Conservation (phyloP, 352 stramenopile species). For the Phytophthora litchii region DNA sequence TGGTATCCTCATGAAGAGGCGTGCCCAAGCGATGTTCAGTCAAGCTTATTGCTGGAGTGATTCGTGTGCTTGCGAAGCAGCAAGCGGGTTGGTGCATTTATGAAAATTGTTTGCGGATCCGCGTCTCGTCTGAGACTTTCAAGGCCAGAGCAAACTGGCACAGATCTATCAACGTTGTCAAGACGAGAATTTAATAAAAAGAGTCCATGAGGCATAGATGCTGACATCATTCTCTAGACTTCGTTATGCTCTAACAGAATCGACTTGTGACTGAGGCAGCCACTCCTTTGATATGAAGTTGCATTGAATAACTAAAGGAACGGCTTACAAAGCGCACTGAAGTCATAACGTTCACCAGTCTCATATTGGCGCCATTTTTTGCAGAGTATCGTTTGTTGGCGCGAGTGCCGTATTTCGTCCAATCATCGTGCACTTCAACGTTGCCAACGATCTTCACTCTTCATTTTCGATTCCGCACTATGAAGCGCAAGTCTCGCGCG, state of each 20-base stretch:
- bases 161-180: not conserved
- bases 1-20: not conserved
- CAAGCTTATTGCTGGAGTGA: conserved; percentile 1
- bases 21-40: conserved; percentile 2
- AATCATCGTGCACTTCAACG: conserved; percentile 14
- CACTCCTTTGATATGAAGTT: too few relatives aligned
- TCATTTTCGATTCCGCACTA: conserved; percentile 18
- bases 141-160: not conserved
- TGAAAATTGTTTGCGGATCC: conserved; percentile 12
- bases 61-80: conserved; percentile 17
- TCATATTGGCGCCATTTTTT: conserved; percentile 15
- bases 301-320: too few relatives aligned
- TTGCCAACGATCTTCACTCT: conserved; percentile 13
- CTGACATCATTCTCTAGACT: conserved; percentile 18
- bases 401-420: conserved; percentile 3
- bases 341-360: too few relatives aligned
- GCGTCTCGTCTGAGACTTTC: not conserved
- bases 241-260: too few relatives aligned
- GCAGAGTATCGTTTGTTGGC: conserved; percentile 12
- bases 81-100: conserved; percentile 22
- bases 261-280: too few relatives aligned
- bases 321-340: too few relatives aligned
- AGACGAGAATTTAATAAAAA: conserved; percentile 19
- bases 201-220: conserved; percentile 6
- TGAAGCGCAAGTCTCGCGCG: conserved; percentile 39